A percentile compares a stretch with the other conserved stretches of the same genome.
These are phyloP conservation scores for Agaricus sinodeliciosus DNA, from an alignment of 768 basidiomycete species.

Conservation along the genomic window DNA sequence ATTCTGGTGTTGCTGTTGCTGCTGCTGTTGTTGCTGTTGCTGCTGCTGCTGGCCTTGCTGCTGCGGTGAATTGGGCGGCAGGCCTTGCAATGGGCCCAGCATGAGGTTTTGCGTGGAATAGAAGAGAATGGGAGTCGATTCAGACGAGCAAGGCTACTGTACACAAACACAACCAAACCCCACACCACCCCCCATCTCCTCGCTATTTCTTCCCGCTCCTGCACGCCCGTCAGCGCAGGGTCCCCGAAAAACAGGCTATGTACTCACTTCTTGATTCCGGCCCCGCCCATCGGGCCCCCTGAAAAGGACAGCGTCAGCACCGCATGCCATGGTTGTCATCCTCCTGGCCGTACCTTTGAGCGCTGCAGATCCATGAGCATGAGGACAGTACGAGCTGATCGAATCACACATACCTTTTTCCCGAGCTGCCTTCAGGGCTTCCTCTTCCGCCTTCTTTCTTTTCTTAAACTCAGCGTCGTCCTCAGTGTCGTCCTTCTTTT, in stretches of 20 bases:
- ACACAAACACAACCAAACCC: slow-evolving; percentile 36
- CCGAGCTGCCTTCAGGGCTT: slow-evolving; percentile 63
- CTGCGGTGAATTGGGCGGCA: slow-evolving; percentile 49
- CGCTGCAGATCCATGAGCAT: slow-evolving; percentile 29
- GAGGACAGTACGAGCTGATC: background rate
- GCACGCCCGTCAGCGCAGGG: background rate
- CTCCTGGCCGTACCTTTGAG: slow-evolving; percentile 38
- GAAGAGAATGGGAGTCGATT: slow-evolving; percentile 17
- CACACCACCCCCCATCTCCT: background rate
- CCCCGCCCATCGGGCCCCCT: slow-evolving; percentile 65
- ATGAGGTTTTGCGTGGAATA: slow-evolving; percentile 32
- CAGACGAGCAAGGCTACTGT: slow-evolving; percentile 14
- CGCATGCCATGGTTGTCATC: slow-evolving; percentile 4
- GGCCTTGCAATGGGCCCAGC: slow-evolving; percentile 65
- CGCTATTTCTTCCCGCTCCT: slow-evolving; percentile 69
- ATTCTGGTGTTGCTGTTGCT: slow-evolving; percentile 40
- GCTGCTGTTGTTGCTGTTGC: slow-evolving; percentile 54
- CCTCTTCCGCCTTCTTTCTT: slow-evolving; percentile 70
- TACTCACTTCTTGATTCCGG: slow-evolving; percentile 87
- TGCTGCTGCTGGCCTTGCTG: slow-evolving; percentile 66
- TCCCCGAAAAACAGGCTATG: background rate
- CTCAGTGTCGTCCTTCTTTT: slow-evolving; percentile 63
- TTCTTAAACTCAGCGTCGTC: slow-evolving; percentile 70
- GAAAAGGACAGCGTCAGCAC: slow-evolving; percentile 8
- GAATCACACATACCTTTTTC: slow-evolving; percentile 49